Base-by-base conservation (phyloP, 176 grass and related monocot genomes). In the Aegilops bicornis region DNA sequence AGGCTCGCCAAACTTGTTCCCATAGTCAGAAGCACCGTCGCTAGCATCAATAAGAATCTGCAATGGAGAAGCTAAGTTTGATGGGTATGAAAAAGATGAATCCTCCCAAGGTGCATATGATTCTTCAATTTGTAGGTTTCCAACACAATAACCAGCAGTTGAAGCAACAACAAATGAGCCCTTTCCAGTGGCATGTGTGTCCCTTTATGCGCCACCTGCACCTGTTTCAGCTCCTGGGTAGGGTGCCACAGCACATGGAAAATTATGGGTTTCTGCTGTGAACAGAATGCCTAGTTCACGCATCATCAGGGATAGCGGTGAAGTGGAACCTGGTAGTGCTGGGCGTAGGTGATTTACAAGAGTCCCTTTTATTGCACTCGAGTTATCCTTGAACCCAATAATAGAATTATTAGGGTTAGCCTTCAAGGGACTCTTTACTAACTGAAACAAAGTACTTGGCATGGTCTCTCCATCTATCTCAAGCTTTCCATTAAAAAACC, bases 1-100 rank as follows among this genome's bases (percentile, higher is more conserved):
- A 69, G 96, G 93, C 63, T 95, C 96, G 8, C 96, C 96, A 79
- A 98, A 98, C 76, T 98, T 98, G 80, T 98, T 98, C 22, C 96
- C 96, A 65, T 98, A 98, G 78, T 98, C 96, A 81, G 93, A 95
- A 27, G 93, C 93, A 58, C 91, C 96, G 3, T 98, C 89, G 75
- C 93, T 98, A 42, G 96, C 86, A 88, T 91, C 88, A 86, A 98
- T 36, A 50, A 93, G 89, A 91, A 98, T 95, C 82, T 95, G 91
- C 56, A 98, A 74, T 11, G 93, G 93, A 73, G 96, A 63, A 30
- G 96, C 96, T n/a, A 98, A 83, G 37, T 95, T 95, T 37, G 73
- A 69, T 70, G 95, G 95, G 69, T 98, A 95, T 58, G 86, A 69
- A 79, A 98, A 98, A 29, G 89, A 92, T 87, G 43, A 37, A 86